A percentile compares a stretch with the other conserved stretches of the same genome.
phyloP scores from a whole-genome alignment of 257 asterid genomes.

The Galeopsis tetrahit region DNA sequence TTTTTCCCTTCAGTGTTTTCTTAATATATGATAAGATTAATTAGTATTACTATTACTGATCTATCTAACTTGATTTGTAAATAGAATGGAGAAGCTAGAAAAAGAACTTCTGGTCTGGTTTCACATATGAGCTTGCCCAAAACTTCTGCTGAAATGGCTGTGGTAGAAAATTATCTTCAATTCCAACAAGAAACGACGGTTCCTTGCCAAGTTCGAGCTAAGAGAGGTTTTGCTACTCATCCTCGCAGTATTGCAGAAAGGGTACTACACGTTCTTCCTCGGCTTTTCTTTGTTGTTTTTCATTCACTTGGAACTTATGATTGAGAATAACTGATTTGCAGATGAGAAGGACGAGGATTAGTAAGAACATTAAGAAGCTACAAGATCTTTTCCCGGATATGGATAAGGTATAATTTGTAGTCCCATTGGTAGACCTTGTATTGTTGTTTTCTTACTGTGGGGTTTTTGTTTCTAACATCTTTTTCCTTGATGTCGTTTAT shows the following conservation, averaged over 20 bases:
- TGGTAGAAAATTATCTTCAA: constrained; percentile 62
- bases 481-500: constrained; percentile 11
- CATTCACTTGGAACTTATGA: neutral
- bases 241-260: constrained; percentile 96
- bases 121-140: constrained; percentile 89
- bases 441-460: neutral
- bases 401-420: constrained; percentile 70
- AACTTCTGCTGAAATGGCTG: constrained; percentile 61
- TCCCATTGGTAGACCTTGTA: neutral
- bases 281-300: neutral
- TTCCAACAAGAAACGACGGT: constrained; percentile 61
- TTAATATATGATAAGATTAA: neutral
- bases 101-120: constrained; percentile 49
- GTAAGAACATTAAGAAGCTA: constrained; percentile 88
- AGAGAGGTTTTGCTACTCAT: constrained; percentile 92
- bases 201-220: constrained; percentile 87
- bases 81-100: constrained; percentile 65
- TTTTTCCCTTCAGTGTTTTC: neutral
- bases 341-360: constrained; percentile 80
- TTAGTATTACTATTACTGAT: constrained; percentile 22
- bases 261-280: constrained; percentile 47
- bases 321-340: constrained; percentile 31
- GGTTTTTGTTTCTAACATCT: neutral
- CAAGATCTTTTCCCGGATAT: constrained; percentile 89
- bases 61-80: constrained; percentile 11